Evolutionary conservation across 2,329 filamentous ascomycete species (phyloP).

Genomic region (Pyricularia sp.): DNA sequence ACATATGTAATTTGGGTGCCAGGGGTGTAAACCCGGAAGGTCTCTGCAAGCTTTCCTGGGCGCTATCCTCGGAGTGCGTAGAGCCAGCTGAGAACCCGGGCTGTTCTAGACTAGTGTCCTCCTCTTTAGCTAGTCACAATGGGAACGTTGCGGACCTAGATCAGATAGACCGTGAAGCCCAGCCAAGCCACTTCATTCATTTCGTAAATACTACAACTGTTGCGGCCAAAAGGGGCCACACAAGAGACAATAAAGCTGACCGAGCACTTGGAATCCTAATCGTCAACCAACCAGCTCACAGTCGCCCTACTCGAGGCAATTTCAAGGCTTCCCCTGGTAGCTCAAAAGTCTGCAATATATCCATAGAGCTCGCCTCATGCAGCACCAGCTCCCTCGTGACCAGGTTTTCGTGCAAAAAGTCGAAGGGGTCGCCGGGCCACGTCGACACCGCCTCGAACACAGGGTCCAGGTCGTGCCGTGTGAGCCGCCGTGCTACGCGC

Average conservation of each 20-base stretch:
- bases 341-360: neutral
- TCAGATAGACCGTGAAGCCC: too few relatives aligned
- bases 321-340: neutral
- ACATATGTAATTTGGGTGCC: neutral
- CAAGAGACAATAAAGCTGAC: neutral
- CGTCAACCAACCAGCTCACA: neutral
- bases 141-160: neutral
- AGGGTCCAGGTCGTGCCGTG: slow-evolving; percentile 4
- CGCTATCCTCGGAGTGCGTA: neutral
- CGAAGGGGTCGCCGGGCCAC: neutral
- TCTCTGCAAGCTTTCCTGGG: neutral
- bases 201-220: neutral
- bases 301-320: neutral
- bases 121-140: neutral
- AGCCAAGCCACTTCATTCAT: neutral
- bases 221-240: neutral
- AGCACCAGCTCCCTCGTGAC: slow-evolving; percentile 4
- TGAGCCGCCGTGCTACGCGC: slow-evolving; percentile 2
- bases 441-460: neutral
- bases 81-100: neutral
- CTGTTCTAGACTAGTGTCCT: neutral
- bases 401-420: slow-evolving; percentile 4
- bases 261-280: neutral
- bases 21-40: neutral
- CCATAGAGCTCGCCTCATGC: neutral